Conservation (phyloP, 169 alveolate species). For the Babesia ovata region DNA sequence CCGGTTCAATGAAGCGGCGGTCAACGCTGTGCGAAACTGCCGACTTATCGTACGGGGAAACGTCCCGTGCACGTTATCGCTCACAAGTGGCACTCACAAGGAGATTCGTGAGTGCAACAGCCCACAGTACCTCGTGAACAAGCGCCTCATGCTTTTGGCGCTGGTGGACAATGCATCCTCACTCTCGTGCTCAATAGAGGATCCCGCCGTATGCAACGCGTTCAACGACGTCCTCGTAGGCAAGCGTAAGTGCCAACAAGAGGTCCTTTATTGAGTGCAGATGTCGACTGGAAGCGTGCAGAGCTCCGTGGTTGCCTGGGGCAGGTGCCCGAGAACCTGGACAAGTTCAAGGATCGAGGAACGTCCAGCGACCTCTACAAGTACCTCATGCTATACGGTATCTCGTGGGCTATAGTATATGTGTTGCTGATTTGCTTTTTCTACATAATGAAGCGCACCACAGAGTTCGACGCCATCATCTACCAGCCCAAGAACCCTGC, state of each 20-base stretch:
- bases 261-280: not conserved
- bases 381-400: conserved; percentile 51
- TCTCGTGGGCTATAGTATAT: conserved; percentile 56
- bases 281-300: conserved; percentile 41
- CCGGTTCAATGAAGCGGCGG: conserved; percentile 61
- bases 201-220: conserved; percentile 62
- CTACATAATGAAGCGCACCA: conserved; percentile 49
- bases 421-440: conserved; percentile 50
- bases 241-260: conserved; percentile 13
- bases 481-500: conserved; percentile 66
- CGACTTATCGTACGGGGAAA: conserved; percentile 32
- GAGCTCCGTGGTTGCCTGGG: conserved; percentile 63
- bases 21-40: conserved; percentile 66
- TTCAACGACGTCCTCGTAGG: conserved; percentile 39
- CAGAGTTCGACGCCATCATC: conserved; percentile 68
- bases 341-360: conserved; percentile 37
- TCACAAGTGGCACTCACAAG: conserved; percentile 30
- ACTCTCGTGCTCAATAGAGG: conserved; percentile 50
- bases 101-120: conserved; percentile 64
- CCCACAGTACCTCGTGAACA: conserved; percentile 50
- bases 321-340: conserved; percentile 32
- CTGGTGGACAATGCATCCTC: conserved; percentile 19
- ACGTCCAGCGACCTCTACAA: conserved; percentile 63
- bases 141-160: conserved; percentile 52
- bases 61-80: conserved; percentile 33